Base-by-base conservation (phyloP, 352 stramenopile genomes). In the Globisporangium alternatum region DNA sequence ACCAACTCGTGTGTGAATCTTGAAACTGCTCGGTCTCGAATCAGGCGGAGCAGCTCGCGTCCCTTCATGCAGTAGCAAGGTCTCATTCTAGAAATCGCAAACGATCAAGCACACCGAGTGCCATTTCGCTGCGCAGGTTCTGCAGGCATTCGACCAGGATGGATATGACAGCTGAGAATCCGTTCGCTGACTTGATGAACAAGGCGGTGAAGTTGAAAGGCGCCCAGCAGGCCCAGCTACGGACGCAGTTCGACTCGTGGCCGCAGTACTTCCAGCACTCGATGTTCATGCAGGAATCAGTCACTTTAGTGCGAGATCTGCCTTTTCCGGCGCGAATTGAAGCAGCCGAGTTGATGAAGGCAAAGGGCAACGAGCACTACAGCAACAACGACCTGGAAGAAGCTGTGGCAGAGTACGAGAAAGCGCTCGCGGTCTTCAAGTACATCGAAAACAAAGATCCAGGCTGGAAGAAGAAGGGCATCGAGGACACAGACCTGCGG, bases 251-350 rank as follows among this genome's bases (percentile, higher is more conserved):
- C 55, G 86, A 93, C 59, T 75, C 81, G 33, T 95, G 84, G 86
- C 83, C 86, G 37, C 80, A 89, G 64, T 93, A 92, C 65, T 91
- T 95, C 41, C 86, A 95, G 74, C 84, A 93, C 62, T 93, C 86
- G 19, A 79, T 95, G 66, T 95, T 95, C 60, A 93, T 95, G 83
- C 80, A 92, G 55, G 80, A 93, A 30, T 90, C 78, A 0, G 82
- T 93, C 15, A 68, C 74, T 15, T 75, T 64, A 0, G 68, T 81
- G 21, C 83, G 82, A 3, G 28, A 48, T 15, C 74, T 83, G 9
- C 30, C 70, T 17, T 90, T 92, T 64, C 19, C 56, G 4, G 83
- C 89, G 54, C 80, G 84, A 5, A 76, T 93, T 2, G 60, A 66
- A n/a, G 69, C 72, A 25, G 84, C 84, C 0, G 73, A 89, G 41